Evolutionary conservation across 139 green algal genomes (phyloP).

Genomic region (Chlamydomonas schloesseri): DNA sequence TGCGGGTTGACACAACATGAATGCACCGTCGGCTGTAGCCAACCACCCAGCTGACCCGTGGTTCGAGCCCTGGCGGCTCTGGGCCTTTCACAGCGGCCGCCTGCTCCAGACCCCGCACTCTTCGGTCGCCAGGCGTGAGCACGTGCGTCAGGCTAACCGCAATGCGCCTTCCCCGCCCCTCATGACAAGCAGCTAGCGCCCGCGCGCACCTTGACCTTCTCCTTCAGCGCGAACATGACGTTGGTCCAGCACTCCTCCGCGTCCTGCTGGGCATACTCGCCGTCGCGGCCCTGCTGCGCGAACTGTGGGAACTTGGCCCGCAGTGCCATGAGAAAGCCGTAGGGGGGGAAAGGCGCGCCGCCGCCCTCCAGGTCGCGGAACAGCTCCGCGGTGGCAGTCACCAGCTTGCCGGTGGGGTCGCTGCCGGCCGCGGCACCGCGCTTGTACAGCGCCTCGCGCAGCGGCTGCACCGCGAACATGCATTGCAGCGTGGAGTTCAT

Average conservation of each 20-base stretch:
- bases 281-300: conserved; percentile 75
- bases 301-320: conserved; percentile 95
- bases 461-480: conserved; percentile 71
- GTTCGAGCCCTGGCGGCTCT: no score
- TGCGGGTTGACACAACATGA: not conserved
- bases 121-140: no score
- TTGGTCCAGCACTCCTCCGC: conserved; percentile 98
- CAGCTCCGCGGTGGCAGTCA: conserved; percentile 75
- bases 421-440: not conserved
- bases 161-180: not conserved
- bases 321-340: conserved; percentile 85
- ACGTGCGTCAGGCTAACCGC: not conserved
- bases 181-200: not conserved
- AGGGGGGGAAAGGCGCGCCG: conserved; percentile 83
- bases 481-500: conserved; percentile 97
- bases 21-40: not conserved
- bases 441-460: conserved; percentile 47
- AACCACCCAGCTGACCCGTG: no score
- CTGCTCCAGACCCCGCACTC: no score
- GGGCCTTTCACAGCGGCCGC: no score
- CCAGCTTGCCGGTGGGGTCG: conserved; percentile 53
- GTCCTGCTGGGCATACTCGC: conserved; percentile 95
- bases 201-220: conserved; percentile 75
- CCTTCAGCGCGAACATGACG: conserved; percentile 83
- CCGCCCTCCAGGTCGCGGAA: conserved; percentile 82